phyloP scores from a whole-genome alignment of 2,329 filamentous ascomycete species.

The Pezicula neosporulosa region DNA sequence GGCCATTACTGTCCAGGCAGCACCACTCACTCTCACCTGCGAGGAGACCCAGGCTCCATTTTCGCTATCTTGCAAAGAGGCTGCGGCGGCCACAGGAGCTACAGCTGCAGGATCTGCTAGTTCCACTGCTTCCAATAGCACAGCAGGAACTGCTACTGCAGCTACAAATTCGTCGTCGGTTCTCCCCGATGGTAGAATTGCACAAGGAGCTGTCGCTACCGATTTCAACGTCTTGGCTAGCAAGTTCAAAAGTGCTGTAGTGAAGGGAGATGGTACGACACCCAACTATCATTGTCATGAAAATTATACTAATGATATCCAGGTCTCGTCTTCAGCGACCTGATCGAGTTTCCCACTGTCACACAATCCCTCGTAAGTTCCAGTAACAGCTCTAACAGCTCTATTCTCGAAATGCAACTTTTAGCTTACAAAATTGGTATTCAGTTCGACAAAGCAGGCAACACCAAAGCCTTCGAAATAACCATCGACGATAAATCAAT shows the following conservation, averaged over 20 bases:
- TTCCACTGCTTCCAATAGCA: background rate
- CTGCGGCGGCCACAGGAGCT: too few species aligned
- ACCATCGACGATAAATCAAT: conserved; percentile 56
- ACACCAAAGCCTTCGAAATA: conserved; percentile 10
- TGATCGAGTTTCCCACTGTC: background rate
- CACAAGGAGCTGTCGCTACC: conserved; percentile 9
- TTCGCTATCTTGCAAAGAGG: too few species aligned
- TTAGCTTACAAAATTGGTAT: background rate
- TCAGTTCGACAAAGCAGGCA: conserved; percentile 9
- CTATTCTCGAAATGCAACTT: background rate
- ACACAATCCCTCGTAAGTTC: background rate
- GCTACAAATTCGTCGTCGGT: conserved; percentile 1
- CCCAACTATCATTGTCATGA: background rate
- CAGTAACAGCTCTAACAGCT: background rate
- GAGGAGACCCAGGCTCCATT: too few species aligned
- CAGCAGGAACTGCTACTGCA: background rate
- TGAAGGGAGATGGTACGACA: conserved; percentile 20
- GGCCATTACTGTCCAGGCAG: background rate
- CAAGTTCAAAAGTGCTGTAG: conserved; percentile 22
- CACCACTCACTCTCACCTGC: too few species aligned
- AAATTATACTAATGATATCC: background rate
- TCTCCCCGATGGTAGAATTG: conserved; percentile 17
- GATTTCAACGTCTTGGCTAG: conserved; percentile 19
- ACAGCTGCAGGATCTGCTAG: too few species aligned
- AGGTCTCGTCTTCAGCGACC: background rate